A percentile compares a stretch with the other conserved stretches of the same genome.
phyloP scores from a whole-genome alignment of 2,329 filamentous ascomycete species.

The Sporothrix luriei region DNA sequence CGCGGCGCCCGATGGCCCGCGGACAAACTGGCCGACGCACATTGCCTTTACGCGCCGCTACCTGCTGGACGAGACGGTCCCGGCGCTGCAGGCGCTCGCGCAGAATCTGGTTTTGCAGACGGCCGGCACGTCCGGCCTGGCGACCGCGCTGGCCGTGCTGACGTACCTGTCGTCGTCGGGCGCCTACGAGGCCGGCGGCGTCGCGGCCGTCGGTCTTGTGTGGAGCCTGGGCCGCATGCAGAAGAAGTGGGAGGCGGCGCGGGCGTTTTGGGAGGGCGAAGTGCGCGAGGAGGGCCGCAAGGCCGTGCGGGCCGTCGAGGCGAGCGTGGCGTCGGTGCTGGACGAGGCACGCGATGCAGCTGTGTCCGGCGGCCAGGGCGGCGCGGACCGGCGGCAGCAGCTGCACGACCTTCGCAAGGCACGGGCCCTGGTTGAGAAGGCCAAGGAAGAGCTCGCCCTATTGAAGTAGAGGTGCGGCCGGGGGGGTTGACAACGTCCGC shows the following conservation, averaged over 20 bases:
- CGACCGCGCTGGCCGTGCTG: constrained; percentile 57
- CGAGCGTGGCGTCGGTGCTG: constrained; percentile 54
- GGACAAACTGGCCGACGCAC: constrained; percentile 68
- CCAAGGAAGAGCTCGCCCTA: constrained; percentile 52
- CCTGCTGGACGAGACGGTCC: constrained; percentile 67
- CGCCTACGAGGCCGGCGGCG: constrained; percentile 63
- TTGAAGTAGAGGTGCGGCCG: constrained; percentile 39
- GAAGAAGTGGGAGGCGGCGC: constrained; percentile 63
- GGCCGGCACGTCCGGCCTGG: constrained; percentile 69
- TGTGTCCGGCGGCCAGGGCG: constrained; percentile 25
- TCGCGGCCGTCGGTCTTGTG: constrained; percentile 62
- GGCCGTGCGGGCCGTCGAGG: constrained; percentile 60
- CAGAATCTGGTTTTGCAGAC: constrained; percentile 76
- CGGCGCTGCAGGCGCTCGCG: constrained; percentile 70
- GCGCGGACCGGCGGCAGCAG: constrained; percentile 31
- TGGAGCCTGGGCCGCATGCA: constrained; percentile 64
- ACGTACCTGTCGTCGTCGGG: constrained; percentile 60
- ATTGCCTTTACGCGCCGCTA: constrained; percentile 72
- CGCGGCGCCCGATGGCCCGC: constrained; percentile 1
- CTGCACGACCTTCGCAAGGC: constrained; percentile 46
- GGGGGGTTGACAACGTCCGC: too few relatives aligned
- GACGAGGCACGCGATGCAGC: constrained; percentile 40
- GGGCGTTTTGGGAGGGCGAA: constrained; percentile 65
- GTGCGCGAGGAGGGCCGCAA: constrained; percentile 69
- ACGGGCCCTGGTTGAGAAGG: constrained; percentile 52